Percentiles rank a stretch among this genome's conserved stretches.
Conservation (phyloP, 2,329 filamentous ascomycete genomes). For the Bipolaris oryzae region DNA sequence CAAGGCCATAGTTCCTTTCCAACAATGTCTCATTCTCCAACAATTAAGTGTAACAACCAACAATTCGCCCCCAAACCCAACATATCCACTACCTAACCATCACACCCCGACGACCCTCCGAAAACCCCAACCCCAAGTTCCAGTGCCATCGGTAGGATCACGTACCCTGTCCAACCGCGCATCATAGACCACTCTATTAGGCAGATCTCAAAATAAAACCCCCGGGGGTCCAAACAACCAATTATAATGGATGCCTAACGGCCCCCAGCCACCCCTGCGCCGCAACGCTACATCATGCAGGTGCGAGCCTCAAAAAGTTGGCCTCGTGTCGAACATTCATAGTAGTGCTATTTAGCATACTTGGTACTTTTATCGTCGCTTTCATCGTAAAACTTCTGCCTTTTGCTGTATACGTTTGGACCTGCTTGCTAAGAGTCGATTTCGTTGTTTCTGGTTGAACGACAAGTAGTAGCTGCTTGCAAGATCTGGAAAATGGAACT, state of each 20-base stretch:
- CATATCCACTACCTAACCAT: background rate
- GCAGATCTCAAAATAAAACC: background rate
- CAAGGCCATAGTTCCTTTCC: background rate
- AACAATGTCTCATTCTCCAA: background rate
- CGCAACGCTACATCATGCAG: slow-evolving; percentile 10
- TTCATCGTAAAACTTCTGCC: background rate
- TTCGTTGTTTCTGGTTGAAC: background rate
- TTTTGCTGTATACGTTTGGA: background rate
- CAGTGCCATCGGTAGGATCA: background rate
- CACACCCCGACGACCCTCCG: background rate
- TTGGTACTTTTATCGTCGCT: slow-evolving; percentile 3
- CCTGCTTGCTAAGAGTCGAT: background rate
- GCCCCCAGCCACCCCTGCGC: slow-evolving; percentile 1
- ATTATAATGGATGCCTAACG: slow-evolving; percentile 1
- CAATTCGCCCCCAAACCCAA: background rate
- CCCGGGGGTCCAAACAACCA: background rate
- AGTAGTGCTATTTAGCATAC: slow-evolving; percentile 9
- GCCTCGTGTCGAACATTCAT: background rate
- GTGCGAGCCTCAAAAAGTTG: slow-evolving; percentile 9
- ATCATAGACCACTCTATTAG: background rate
- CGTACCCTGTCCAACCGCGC: background rate
- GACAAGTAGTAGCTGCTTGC: background rate
- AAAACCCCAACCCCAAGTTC: background rate
- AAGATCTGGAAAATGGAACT: slow-evolving; percentile 5
- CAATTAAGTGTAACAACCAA: background rate